These are phyloP conservation scores for Rhodotorula sp. DNA, from an alignment of 1,284 basidiomycete genomes.

Conservation along the genomic window DNA sequence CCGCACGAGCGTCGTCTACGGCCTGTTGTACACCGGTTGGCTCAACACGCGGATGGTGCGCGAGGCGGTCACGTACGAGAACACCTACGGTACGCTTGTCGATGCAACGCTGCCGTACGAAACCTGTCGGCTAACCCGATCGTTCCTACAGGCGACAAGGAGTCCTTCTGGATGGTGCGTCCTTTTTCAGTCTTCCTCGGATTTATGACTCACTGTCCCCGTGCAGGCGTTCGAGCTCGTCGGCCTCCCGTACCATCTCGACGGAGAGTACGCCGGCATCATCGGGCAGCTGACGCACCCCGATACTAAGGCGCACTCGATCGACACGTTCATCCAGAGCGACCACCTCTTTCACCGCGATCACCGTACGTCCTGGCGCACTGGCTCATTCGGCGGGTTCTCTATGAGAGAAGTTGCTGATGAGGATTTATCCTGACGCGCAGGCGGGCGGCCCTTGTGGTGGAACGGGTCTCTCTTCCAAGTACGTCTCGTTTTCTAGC, in stretches of 20 bases:
- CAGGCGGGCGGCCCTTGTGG: constrained; percentile 33
- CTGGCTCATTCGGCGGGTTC: too few relatives aligned
- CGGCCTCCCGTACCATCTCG: constrained; percentile 33
- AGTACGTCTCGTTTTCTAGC: neutral
- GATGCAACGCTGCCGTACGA: neutral
- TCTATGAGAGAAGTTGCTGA: neutral
- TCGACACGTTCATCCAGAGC: constrained; percentile 41
- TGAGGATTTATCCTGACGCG: too few relatives aligned
- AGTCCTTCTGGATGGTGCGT: constrained; percentile 39
- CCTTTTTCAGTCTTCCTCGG: neutral
- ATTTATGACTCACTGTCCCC: neutral
- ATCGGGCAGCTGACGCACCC: constrained; percentile 40
- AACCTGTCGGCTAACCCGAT: neutral
- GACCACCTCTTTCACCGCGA: constrained; percentile 42
- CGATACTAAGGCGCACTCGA: constrained; percentile 33
- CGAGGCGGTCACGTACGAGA: constrained; percentile 37
- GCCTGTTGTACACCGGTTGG: constrained; percentile 27
- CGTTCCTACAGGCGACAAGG: constrained; percentile 31
- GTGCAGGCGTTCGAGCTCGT: constrained; percentile 30
- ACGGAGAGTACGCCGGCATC: constrained; percentile 34
- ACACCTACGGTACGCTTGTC: constrained; percentile 23
- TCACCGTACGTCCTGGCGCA: constrained; percentile 7
- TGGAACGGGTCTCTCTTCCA: constrained; percentile 39
- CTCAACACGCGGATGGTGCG: constrained; percentile 33
- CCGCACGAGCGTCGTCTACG: constrained; percentile 15